A percentile compares a stretch with the other conserved stretches of the same genome.
Conservation (phyloP, 768 basidiomycete species). For the Pleurotus giganteus region DNA sequence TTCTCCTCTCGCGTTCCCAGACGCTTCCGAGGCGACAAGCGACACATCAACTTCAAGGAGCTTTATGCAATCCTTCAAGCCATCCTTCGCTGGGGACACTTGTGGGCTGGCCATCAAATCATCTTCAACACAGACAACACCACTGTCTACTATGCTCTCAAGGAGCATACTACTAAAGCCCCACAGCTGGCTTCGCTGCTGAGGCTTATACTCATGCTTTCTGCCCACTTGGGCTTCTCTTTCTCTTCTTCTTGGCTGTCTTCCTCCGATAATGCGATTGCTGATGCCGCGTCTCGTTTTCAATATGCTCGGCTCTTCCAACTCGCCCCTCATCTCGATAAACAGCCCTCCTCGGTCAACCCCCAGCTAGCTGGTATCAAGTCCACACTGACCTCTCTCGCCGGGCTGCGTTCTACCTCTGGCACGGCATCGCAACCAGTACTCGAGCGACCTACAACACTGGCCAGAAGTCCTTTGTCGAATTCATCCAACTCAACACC, state of each 20-base stretch:
- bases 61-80: conserved; percentile 28
- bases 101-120: conserved; percentile 22
- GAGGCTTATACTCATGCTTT: conserved; percentile 15
- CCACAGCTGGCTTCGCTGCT: conserved; percentile 14
- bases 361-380: conserved; percentile 21
- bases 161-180: conserved; percentile 17
- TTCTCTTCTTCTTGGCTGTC: conserved; percentile 23
- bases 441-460: conserved; percentile 9
- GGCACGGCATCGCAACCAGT: conserved; percentile 11
- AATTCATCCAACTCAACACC: conserved; percentile 21
- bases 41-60: conserved; percentile 34
- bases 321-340: conserved; percentile 21
- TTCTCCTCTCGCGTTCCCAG: conserved; percentile 23
- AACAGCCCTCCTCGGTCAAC: conserved; percentile 13
- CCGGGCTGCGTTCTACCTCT: conserved; percentile 4
- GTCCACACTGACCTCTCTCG: background rate
- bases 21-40: conserved; percentile 16
- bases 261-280: conserved; percentile 18
- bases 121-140: conserved; percentile 28
- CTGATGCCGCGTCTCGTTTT: conserved; percentile 27
- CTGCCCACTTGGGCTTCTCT: conserved; percentile 18
- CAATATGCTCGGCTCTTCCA: conserved; percentile 23
- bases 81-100: conserved; percentile 25
- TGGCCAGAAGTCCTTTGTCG: conserved; percentile 23
- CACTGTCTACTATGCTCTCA: too few relatives aligned